Conservation (phyloP, 208 protist species). For the Trypanosoma platydactyli region DNA sequence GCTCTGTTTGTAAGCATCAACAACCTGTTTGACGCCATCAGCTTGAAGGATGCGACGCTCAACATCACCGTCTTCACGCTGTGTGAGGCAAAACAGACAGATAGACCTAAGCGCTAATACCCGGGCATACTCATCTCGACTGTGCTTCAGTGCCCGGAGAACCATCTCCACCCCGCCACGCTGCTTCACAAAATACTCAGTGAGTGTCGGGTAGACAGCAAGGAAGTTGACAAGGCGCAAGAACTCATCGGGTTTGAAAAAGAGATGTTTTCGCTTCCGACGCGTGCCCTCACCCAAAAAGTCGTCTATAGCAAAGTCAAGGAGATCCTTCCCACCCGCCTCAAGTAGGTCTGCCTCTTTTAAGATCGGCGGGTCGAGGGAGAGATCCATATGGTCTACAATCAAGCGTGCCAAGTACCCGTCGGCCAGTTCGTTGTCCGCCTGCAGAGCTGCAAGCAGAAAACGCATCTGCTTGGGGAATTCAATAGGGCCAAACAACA, state of each 20-base stretch:
- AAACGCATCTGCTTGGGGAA: conserved; percentile 90
- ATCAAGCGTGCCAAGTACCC: conserved; percentile 86
- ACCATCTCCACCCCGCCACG: conserved; percentile 75
- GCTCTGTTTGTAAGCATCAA: conserved; percentile 81
- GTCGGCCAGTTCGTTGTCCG: conserved; percentile 89
- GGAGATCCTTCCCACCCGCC: conserved; percentile 60
- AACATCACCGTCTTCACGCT: conserved; percentile 75
- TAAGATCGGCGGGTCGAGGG: conserved; percentile 75
- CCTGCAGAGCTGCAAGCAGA: conserved; percentile 76
- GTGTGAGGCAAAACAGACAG: conserved; percentile 82
- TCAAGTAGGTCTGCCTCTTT: conserved; percentile 64
- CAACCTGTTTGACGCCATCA: conserved; percentile 67
- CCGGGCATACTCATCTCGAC: conserved; percentile 65
- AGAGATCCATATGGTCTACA: conserved; percentile 88
- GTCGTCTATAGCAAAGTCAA: conserved; percentile 82
- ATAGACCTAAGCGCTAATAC: conserved; percentile 77
- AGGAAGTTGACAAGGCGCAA: conserved; percentile 84
- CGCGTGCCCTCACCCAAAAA: conserved; percentile 63
- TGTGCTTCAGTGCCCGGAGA: conserved; percentile 68
- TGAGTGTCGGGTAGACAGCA: conserved; percentile 64
- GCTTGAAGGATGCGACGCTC: conserved; percentile 73
- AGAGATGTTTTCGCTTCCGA: conserved; percentile 72
- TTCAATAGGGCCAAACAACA: conserved; percentile 86
- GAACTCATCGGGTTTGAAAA: conserved; percentile 86
- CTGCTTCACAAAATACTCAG: conserved; percentile 72